Percentiles rank a stretch among this genome's conserved stretches.
These are phyloP conservation scores for Camelina laxa DNA, from an alignment of 345 rosid genomes.

Conservation along the genomic window DNA sequence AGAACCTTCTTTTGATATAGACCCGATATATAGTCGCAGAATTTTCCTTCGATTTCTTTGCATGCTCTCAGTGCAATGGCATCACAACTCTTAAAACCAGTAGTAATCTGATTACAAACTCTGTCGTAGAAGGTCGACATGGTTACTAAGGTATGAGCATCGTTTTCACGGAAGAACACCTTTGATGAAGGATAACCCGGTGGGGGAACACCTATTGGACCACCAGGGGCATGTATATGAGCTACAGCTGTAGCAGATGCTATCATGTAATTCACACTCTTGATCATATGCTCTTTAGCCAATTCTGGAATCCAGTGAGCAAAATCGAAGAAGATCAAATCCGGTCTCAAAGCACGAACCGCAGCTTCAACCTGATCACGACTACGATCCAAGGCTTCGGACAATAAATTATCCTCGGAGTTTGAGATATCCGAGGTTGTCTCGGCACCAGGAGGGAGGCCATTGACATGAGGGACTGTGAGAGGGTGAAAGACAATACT, in stretches of 20 bases:
- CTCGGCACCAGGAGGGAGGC: slow-evolving; percentile 40
- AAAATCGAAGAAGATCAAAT: slow-evolving; percentile 38
- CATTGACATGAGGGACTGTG: slow-evolving; percentile 45
- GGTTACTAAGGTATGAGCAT: slow-evolving; percentile 3
- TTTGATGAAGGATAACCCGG: slow-evolving; percentile 35
- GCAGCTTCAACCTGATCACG: slow-evolving; percentile 28
- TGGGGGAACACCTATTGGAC: slow-evolving; percentile 14
- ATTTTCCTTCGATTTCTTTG: slow-evolving; percentile 58
- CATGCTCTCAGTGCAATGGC: slow-evolving; percentile 69
- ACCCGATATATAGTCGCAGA: slow-evolving; percentile 53
- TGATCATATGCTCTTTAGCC: background rate
- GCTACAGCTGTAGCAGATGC: slow-evolving; percentile 16
- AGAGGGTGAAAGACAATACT: slow-evolving; percentile 46
- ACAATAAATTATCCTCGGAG: background rate
- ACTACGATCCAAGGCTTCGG: slow-evolving; percentile 18
- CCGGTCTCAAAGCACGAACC: slow-evolving; percentile 24
- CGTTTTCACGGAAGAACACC: background rate
- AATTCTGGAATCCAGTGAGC: slow-evolving; percentile 38
- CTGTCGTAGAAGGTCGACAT: slow-evolving; percentile 14
- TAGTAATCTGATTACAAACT: background rate
- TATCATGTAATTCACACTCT: slow-evolving; percentile 3
- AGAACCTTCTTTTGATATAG: slow-evolving; percentile 57
- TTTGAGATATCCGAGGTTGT: slow-evolving; percentile 35
- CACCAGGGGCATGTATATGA: background rate
- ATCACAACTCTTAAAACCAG: slow-evolving; percentile 44